Evolutionary conservation across 2,329 filamentous ascomycete genomes (phyloP).

Genomic region (Paraphaeosphaeria minitans): DNA sequence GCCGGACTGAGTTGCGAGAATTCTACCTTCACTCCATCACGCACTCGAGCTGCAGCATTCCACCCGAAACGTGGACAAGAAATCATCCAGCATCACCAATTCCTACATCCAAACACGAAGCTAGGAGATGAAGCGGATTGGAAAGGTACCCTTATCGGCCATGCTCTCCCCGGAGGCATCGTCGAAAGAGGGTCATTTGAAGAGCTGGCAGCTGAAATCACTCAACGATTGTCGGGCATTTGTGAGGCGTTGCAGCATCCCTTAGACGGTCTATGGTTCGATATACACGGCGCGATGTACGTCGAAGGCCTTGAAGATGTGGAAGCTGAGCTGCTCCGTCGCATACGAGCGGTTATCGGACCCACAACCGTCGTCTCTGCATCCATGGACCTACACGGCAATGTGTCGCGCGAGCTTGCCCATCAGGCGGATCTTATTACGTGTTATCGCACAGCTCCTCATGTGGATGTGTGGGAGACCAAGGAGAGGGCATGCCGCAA

Average conservation of each 20-base stretch:
- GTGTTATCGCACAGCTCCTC: conserved; percentile 7
- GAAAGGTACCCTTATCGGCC: conserved; percentile 6
- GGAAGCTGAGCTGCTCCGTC: conserved; percentile 3
- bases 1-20: conserved; percentile 9
- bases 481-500: conserved; percentile 8
- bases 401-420: conserved; percentile 1
- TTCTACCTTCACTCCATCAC: conserved; percentile 8
- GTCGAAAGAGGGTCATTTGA: conserved; percentile 7
- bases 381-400: conserved; percentile 12
- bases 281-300: conserved; percentile 12
- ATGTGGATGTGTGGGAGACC: conserved; percentile 9
- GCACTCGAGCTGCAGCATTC: conserved; percentile 5
- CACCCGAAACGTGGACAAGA: conserved; percentile 6
- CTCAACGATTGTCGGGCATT: neutral
- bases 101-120: neutral
- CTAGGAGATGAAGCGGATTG: neutral
- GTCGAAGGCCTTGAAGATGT: conserved; percentile 10
- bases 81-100: neutral
- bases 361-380: conserved; percentile 2
- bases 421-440: conserved; percentile 3
- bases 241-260: neutral
- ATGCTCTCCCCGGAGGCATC: conserved; percentile 12
- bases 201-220: conserved; percentile 4
- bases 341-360: conserved; percentile 10
- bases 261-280: conserved; percentile 11